Evolutionary conservation across 768 basidiomycete genomes (phyloP), one percentile per base, ranked within the genome.

Genomic region (Tephrocybe sp.): DNA sequence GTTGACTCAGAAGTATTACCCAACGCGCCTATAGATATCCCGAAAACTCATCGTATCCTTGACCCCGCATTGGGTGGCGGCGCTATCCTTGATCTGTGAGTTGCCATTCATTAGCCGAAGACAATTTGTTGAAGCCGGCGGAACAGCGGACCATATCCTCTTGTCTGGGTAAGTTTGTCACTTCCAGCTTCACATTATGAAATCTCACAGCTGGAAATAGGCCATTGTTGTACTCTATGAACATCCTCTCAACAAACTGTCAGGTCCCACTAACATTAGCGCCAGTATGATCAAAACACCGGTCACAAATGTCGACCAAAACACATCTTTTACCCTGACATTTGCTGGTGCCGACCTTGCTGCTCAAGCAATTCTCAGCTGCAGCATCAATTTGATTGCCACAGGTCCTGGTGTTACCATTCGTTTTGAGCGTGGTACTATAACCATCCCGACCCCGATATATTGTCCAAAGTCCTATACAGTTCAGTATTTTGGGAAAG

Each of bases 1-100:
- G 24, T 4, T 11, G 29, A 38, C 41, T 15, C 44, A 7, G 16
- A 16, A 10, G 3, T 9, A 29, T 16, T 16, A 36, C 36, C 16
- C 10, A 12, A 43, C 18, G 22, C 9, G 37, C 23, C 47, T 30
- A 23, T 48, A 89, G 88, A 84, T 56, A 68, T 84, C 36, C 82
- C 87, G 0, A 71, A 68, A 49, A 86, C 82, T 0, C 83, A 90
- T 67, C 72, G 92, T 45, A 88, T 94, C 53, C 64, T 94, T 50
- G 81, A 93, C 58, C 91, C 92, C 3, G 64, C 66, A 16, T 76
- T 95, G 3, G 92, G 88, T 21, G 91, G 92, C 9, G 91, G 91
- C 0, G 89, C 83, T 11, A 62, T 95, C 23, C 77, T 95, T 18
- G 92, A 94, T 63, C 76, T 94, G 87, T 91, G 56, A 66, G 85